These are phyloP conservation scores for Durusdinium trenchii DNA, from an alignment of 73 alveolate genomes.

Conservation along the genomic window DNA sequence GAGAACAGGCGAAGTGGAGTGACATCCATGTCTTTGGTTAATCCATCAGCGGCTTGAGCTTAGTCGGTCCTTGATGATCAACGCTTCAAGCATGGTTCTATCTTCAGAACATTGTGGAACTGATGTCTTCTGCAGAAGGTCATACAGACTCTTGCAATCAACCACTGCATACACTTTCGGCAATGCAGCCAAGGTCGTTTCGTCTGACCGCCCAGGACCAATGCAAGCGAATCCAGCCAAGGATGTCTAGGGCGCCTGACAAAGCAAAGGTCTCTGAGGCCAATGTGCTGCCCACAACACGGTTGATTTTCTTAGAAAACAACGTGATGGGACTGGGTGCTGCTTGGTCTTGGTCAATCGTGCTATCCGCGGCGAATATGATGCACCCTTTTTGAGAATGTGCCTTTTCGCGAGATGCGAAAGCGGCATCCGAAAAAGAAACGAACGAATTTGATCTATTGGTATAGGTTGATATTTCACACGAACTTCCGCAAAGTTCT, in stretches of 20 bases:
- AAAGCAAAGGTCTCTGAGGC: constrained; percentile 43
- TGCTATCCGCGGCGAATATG: not conserved
- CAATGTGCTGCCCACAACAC: not conserved
- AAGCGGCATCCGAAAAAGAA: not conserved
- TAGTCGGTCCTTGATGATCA: constrained; percentile 7
- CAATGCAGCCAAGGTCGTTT: not conserved
- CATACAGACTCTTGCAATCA: constrained; percentile 23
- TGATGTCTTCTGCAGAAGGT: not conserved
- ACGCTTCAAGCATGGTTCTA: not conserved
- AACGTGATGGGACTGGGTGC: not conserved
- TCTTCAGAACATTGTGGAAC: not conserved
- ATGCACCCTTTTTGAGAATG: not conserved
- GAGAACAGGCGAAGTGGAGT: not conserved
- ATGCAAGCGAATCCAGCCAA: not conserved
- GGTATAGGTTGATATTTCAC: not conserved
- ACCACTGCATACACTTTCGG: not conserved
- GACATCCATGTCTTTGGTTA: not conserved
- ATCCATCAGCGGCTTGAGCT: not conserved
- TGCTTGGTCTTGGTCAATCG: not conserved
- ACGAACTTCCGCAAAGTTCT: not conserved
- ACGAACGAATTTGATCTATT: not conserved
- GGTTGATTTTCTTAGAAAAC: not conserved
- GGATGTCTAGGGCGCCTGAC: not conserved
- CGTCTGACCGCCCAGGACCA: not conserved
- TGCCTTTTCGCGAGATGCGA: not conserved